A percentile compares a stretch with the other conserved stretches of the same genome.
These are phyloP conservation scores for Dendrobium chrysotoxum DNA, from an alignment of 106 monocot species.

Conservation along the genomic window DNA sequence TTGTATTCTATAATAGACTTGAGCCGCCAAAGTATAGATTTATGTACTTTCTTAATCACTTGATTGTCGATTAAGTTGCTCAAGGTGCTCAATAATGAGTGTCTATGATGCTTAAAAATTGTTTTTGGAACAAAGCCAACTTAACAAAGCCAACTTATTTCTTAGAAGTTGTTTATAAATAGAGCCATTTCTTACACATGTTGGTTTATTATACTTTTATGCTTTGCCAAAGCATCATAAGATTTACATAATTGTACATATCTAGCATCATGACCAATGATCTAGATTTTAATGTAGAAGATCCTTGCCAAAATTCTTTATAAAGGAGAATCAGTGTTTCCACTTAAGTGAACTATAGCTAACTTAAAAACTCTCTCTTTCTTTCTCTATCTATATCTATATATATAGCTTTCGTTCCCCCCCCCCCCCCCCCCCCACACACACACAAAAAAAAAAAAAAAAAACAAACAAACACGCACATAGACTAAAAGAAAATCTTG, in stretches of 20 bases:
- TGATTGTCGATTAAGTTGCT: neutral
- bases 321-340: neutral
- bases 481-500: too few relatives aligned
- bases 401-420: too few relatives aligned
- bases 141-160: neutral
- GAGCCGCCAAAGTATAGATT: neutral
- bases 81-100: neutral
- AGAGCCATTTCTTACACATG: neutral
- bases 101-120: neutral
- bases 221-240: neutral
- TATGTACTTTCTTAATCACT: neutral
- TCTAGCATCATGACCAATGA: neutral
- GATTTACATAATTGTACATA: neutral
- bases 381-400: too few relatives aligned
- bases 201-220: neutral
- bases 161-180: neutral
- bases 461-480: too few relatives aligned
- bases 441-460: too few relatives aligned
- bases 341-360: neutral
- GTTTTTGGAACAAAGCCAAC: neutral
- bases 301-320: neutral
- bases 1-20: neutral
- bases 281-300: neutral
- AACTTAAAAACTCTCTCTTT: neutral
- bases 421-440: too few relatives aligned